These are phyloP conservation scores for Phytophthora pinifolia DNA, from an alignment of 352 stramenopile genomes.

Conservation along the genomic window DNA sequence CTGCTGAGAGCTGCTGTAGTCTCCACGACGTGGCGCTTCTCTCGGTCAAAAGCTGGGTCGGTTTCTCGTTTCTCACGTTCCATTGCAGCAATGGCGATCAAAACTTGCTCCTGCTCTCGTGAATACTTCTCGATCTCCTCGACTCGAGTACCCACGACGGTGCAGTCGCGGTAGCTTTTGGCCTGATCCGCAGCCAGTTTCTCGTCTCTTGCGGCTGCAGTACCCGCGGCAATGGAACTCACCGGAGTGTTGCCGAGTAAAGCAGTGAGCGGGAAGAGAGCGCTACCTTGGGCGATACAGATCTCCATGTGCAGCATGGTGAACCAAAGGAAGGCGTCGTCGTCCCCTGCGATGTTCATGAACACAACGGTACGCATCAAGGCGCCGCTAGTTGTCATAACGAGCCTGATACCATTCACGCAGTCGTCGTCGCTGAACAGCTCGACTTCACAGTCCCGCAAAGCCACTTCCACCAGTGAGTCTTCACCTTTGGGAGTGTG, in stretches of 20 bases:
- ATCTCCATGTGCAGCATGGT: constrained; percentile 54
- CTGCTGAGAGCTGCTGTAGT: constrained; percentile 4
- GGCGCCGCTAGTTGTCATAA: constrained; percentile 3
- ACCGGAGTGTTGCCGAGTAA: constrained; percentile 25
- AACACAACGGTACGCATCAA: constrained; percentile 31
- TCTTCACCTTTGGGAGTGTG: constrained; percentile 7
- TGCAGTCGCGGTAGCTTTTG: constrained; percentile 37
- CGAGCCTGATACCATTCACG: constrained; percentile 54
- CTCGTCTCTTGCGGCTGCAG: constrained; percentile 34
- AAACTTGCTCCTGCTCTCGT: constrained; percentile 19
- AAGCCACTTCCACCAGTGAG: constrained; percentile 33
- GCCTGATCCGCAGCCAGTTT: constrained; percentile 24
- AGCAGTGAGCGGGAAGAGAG: constrained; percentile 34
- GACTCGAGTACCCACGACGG: constrained; percentile 32
- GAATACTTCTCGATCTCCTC: constrained; percentile 47
- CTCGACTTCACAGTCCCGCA: constrained; percentile 54
- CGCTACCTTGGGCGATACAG: constrained; percentile 45
- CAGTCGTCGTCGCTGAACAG: constrained; percentile 44
- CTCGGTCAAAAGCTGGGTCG: not conserved
- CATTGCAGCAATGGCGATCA: constrained; percentile 11
- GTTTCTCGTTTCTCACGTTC: constrained; percentile 13
- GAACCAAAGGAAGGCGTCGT: constrained; percentile 60
- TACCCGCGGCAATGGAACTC: constrained; percentile 10
- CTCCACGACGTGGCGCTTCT: not conserved
- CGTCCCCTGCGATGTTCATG: constrained; percentile 44